Conservation (phyloP, 2,329 filamentous ascomycete genomes). For the Fusarium heterosporum region DNA sequence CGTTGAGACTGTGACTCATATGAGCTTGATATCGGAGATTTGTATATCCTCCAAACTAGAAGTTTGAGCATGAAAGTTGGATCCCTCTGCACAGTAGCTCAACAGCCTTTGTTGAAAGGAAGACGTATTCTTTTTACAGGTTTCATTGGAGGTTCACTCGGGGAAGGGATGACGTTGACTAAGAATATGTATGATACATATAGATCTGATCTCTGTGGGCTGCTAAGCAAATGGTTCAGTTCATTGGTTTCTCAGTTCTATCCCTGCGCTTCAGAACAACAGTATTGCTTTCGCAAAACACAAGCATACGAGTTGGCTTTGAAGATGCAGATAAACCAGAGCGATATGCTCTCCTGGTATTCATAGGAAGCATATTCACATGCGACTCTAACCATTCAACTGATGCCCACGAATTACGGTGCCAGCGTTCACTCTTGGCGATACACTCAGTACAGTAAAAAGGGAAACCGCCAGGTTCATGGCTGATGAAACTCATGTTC, state of each 20-base stretch:
- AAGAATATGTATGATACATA: background rate
- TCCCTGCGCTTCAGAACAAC: no score
- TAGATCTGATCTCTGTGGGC: background rate
- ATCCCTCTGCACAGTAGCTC: background rate
- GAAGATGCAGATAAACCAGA: background rate
- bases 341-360: background rate
- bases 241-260: background rate
- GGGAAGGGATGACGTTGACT: background rate
- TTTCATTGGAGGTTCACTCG: background rate
- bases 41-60: background rate
- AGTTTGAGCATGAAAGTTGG: background rate
- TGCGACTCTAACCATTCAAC: background rate
- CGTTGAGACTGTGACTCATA: slow-evolving; percentile 17
- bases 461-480: no score
- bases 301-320: background rate
- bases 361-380: background rate
- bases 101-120: background rate
- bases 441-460: no score
- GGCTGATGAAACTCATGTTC: no score
- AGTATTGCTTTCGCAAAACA: background rate
- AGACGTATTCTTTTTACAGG: background rate
- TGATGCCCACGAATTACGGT: no score
- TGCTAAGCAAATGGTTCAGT: background rate
- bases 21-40: background rate
- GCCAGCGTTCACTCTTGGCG: no score